Conservation (phyloP, 2,329 filamentous ascomycete genomes). For the Lasiodiplodia citricola region DNA sequence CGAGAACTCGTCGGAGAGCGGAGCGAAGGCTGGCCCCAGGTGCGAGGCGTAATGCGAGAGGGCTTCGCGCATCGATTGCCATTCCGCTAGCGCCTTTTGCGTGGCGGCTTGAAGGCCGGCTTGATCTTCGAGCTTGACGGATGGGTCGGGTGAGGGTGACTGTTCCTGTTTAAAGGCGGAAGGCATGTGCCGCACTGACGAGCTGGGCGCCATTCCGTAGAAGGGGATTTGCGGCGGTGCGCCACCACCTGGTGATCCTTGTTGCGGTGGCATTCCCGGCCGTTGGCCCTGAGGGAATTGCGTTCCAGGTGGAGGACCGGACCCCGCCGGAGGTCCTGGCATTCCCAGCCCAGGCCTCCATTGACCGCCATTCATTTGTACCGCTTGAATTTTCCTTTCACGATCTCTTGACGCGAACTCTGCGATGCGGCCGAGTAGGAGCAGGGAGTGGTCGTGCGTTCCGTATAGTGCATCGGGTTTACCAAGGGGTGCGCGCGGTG, state of each 20-base stretch:
- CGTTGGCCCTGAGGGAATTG: neutral
- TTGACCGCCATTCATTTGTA: conserved; percentile 63
- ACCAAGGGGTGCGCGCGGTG: conserved; percentile 80
- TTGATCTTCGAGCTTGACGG: conserved; percentile 30
- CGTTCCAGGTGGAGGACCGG: conserved; percentile 15
- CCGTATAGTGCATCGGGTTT: conserved; percentile 81
- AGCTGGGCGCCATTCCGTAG: conserved; percentile 57
- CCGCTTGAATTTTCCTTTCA: conserved; percentile 73
- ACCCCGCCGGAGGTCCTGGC: conserved; percentile 40
- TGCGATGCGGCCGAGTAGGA: conserved; percentile 79
- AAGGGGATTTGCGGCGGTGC: conserved; percentile 38
- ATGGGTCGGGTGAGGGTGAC: conserved; percentile 47
- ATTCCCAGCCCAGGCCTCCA: conserved; percentile 61
- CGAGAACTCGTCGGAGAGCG: conserved; percentile 71
- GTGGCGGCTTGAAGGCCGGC: conserved; percentile 68
- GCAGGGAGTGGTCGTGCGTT: conserved; percentile 83
- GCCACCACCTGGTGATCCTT: conserved; percentile 4
- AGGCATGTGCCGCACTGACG: conserved; percentile 49
- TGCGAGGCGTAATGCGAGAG: conserved; percentile 70
- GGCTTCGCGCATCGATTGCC: conserved; percentile 74
- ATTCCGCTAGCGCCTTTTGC: conserved; percentile 75
- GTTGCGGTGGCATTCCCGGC: conserved; percentile 1
- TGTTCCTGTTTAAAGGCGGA: conserved; percentile 43
- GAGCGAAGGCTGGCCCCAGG: conserved; percentile 77
- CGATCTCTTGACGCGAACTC: conserved; percentile 81